Conservation (phyloP, 768 basidiomycete species). For the Lepiota brunneoincarnata region DNA sequence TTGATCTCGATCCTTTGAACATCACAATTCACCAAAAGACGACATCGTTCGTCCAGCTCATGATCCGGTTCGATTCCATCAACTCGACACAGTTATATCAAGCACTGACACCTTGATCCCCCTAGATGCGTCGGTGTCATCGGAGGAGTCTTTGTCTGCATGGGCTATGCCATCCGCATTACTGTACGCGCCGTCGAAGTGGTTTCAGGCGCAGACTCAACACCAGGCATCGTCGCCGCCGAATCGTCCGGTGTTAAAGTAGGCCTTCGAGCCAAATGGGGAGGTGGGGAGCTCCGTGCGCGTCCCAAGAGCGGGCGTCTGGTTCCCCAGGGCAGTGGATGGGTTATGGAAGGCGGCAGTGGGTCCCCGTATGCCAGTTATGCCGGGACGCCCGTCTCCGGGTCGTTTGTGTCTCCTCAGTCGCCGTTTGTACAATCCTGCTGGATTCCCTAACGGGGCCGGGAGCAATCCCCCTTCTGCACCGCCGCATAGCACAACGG, state of each 20-base stretch:
- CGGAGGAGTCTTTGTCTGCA: constrained; percentile 87
- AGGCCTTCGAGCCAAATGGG: constrained; percentile 64
- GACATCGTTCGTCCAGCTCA: constrained; percentile 72
- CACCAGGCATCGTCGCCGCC: constrained; percentile 57
- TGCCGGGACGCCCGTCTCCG: constrained; percentile 28
- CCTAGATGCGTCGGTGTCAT: constrained; percentile 80
- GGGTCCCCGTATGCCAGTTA: constrained; percentile 34
- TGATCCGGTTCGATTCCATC: constrained; percentile 53
- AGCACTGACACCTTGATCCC: background rate
- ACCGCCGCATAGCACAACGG: constrained; percentile 16
- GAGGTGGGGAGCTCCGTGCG: constrained; percentile 59
- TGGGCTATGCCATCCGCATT: constrained; percentile 71
- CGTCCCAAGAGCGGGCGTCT: constrained; percentile 45
- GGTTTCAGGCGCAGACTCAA: constrained; percentile 51
- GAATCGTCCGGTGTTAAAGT: constrained; percentile 57
- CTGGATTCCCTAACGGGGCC: constrained; percentile 13
- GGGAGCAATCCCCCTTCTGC: too few relatives aligned
- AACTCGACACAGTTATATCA: background rate
- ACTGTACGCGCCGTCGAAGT: constrained; percentile 64
- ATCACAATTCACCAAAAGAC: constrained; percentile 89
- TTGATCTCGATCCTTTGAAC: constrained; percentile 88
- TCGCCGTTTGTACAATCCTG: constrained; percentile 27
- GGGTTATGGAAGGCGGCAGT: constrained; percentile 53
- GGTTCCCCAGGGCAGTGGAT: constrained; percentile 55
- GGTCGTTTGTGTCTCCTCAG: constrained; percentile 21